Evolutionary conservation across 23 red algal species (phyloP).

Genomic region (Gracilaria caudata): DNA sequence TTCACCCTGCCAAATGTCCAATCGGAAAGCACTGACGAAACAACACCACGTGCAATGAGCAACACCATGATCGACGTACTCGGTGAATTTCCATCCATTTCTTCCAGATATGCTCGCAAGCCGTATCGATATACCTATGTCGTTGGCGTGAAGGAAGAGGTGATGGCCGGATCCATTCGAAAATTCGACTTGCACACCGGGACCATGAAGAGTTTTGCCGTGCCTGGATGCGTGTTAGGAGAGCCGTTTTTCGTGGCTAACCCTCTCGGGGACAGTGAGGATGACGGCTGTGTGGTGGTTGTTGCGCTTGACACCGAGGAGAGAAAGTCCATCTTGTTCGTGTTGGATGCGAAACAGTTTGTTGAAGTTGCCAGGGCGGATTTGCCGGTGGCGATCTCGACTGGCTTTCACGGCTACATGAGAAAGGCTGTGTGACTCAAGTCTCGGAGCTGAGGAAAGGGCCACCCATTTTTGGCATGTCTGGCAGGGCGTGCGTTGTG

Average conservation of each 20-base stretch:
- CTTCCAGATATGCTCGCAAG: not conserved
- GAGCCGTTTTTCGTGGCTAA: slow-evolving; percentile 55
- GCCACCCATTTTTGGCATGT: no score
- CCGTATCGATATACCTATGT: not conserved
- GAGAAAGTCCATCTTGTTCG: slow-evolving; percentile 20
- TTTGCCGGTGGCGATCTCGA: slow-evolving; percentile 14
- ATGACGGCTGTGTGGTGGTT: slow-evolving; percentile 62
- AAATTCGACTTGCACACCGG: slow-evolving; percentile 7
- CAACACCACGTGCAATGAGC: not conserved
- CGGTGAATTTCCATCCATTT: not conserved
- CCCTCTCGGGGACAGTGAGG: slow-evolving; percentile 34
- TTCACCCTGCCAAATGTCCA: not conserved
- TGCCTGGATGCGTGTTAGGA: slow-evolving; percentile 6
- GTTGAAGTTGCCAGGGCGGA: slow-evolving; percentile 36
- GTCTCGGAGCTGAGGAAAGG: no score
- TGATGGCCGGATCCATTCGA: slow-evolving; percentile 2
- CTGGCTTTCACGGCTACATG: slow-evolving; percentile 33
- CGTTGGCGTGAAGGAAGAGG: not conserved
- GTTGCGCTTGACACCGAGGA: slow-evolving; percentile 30
- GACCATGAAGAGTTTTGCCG: not conserved
- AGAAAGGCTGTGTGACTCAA: not conserved
- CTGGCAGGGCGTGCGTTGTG: no score
- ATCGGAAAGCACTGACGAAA: not conserved
- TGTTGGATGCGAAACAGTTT: slow-evolving; percentile 48
- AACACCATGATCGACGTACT: not conserved